Conservation (phyloP, 768 basidiomycete species). For the Amanita muscaria region DNA sequence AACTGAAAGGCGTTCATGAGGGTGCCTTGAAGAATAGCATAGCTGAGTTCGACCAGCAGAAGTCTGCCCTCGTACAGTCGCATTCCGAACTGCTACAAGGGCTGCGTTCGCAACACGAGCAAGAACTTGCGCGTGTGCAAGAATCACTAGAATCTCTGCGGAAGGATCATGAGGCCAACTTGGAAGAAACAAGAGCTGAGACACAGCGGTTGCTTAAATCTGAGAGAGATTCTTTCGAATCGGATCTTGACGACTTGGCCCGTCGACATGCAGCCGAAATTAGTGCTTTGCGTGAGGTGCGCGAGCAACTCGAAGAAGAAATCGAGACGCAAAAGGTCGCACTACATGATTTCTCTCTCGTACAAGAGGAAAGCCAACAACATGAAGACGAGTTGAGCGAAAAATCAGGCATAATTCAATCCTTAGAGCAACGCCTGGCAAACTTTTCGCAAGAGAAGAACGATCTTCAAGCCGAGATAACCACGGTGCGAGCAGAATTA, state of each 20-base stretch:
- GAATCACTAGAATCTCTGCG: constrained; percentile 28
- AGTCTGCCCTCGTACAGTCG: constrained; percentile 22
- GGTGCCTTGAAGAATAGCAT: constrained; percentile 25
- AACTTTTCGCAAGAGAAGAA: constrained; percentile 36
- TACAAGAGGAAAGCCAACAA: constrained; percentile 33
- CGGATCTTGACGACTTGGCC: constrained; percentile 41
- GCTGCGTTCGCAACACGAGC: constrained; percentile 34
- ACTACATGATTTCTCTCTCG: constrained; percentile 38
- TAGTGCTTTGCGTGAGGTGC: constrained; percentile 37
- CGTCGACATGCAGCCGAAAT: constrained; percentile 40
- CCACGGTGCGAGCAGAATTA: constrained; percentile 49
- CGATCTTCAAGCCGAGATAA: constrained; percentile 37
- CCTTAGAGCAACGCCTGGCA: constrained; percentile 43
- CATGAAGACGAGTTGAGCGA: constrained; percentile 43
- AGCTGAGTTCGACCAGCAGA: constrained; percentile 20
- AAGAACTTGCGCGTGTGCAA: constrained; percentile 28
- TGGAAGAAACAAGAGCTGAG: constrained; percentile 19
- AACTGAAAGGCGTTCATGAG: constrained; percentile 41
- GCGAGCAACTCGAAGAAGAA: constrained; percentile 44
- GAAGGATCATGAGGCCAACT: constrained; percentile 30
- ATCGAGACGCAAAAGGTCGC: constrained; percentile 51
- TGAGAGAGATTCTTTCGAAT: constrained; percentile 38
- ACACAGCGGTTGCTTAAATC: constrained; percentile 21
- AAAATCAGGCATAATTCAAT: constrained; percentile 37
- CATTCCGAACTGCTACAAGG: constrained; percentile 33